Evolutionary conservation across 805 yeast species (phyloP).

Genomic region (Candida glaebosa): DNA sequence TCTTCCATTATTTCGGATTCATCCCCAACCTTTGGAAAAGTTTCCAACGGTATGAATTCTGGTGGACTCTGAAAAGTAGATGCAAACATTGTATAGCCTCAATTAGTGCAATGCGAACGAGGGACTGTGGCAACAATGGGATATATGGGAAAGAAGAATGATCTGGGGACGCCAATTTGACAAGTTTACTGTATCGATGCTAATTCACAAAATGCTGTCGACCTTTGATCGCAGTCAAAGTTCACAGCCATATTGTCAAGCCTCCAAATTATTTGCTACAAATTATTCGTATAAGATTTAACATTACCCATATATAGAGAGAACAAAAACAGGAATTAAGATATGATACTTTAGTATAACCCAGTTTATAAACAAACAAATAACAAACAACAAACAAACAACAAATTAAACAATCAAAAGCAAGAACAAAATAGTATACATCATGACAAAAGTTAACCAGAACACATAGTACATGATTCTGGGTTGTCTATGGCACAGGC

Average conservation of each 20-base stretch:
- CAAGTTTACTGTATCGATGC: no score
- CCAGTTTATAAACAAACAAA: slow-evolving; percentile 4
- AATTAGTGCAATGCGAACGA: neutral
- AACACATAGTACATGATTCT: slow-evolving; percentile 98
- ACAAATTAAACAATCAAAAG: slow-evolving; percentile 3
- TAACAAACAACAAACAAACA: neutral
- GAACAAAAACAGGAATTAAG: neutral
- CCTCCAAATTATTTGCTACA: neutral
- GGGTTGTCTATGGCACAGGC: slow-evolving; percentile 98
- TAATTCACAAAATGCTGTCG: no score
- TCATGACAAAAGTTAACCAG: slow-evolving; percentile 56
- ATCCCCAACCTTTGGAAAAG: neutral
- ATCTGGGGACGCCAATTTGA: no score
- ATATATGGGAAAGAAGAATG: no score
- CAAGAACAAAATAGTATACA: slow-evolving; percentile 4
- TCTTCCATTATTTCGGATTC: neutral
- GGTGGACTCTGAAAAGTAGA: neutral
- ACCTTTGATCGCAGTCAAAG: no score
- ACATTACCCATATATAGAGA: slow-evolving; percentile 5
- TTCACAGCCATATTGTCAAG: no score
- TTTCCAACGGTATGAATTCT: neutral
- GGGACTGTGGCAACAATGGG: no score
- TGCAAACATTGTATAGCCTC: neutral
- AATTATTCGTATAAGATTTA: no score
- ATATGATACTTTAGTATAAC: slow-evolving; percentile 2